Conservation (phyloP, 2,329 filamentous ascomycete species). For the Colletotrichum sp. region DNA sequence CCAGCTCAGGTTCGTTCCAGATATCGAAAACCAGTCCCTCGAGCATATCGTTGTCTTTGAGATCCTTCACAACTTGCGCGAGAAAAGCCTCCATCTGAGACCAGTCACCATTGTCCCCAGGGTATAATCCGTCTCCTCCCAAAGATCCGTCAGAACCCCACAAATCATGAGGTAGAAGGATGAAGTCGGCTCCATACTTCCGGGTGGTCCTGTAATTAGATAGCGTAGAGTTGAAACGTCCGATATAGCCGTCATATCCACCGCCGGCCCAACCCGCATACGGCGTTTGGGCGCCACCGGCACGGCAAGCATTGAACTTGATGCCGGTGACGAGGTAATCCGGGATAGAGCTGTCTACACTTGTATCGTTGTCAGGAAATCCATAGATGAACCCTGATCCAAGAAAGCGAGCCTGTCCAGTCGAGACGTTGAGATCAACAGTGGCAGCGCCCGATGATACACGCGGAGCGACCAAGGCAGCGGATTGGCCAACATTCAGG, state of each 20-base stretch:
- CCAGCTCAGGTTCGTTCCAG: background rate
- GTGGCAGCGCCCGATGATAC: background rate
- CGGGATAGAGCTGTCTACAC: background rate
- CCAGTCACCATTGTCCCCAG: background rate
- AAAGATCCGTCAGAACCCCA: background rate
- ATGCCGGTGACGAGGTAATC: background rate
- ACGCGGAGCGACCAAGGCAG: background rate
- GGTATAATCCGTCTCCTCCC: background rate
- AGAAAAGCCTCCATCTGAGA: background rate
- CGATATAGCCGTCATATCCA: background rate
- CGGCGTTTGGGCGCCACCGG: background rate
- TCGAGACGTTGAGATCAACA: background rate
- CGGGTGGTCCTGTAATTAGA: background rate
- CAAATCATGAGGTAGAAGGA: background rate
- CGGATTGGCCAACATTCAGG: background rate
- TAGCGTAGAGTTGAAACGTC: background rate
- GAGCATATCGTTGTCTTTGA: background rate
- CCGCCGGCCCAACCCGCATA: background rate
- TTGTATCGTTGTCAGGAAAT: background rate
- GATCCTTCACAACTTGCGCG: background rate
- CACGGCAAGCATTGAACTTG: background rate
- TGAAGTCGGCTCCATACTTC: background rate
- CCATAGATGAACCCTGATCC: background rate
- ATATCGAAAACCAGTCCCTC: background rate
- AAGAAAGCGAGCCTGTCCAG: background rate